Conservation (phyloP, 768 basidiomycete species). For the Boletus insuetus region DNA sequence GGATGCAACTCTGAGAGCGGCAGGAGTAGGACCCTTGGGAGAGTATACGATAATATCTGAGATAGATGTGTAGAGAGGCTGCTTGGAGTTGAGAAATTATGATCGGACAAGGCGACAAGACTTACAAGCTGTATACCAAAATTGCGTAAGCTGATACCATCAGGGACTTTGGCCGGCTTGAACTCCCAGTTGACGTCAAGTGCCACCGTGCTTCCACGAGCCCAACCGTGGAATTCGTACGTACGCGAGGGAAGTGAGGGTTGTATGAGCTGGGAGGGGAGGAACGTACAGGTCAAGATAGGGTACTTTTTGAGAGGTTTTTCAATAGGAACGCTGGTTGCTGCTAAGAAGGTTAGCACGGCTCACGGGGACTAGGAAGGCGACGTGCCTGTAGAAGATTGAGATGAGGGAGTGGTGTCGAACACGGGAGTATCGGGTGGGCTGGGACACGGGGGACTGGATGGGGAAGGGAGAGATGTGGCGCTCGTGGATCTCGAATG, state of each 20-base stretch:
- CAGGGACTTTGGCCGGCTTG: conserved; percentile 67
- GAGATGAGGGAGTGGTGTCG: conserved; percentile 1
- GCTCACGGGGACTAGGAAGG: not conserved
- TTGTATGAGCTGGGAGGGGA: conserved; percentile 44
- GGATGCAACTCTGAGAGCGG: conserved; percentile 60
- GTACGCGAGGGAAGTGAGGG: conserved; percentile 20
- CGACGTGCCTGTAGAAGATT: conserved; percentile 2
- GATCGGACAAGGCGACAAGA: conserved; percentile 16
- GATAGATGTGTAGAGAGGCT: conserved; percentile 86
- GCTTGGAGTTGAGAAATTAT: conserved; percentile 4
- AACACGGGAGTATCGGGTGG: not conserved
- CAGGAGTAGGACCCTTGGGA: conserved; percentile 54
- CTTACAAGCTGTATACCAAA: conserved; percentile 87
- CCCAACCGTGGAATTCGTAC: conserved; percentile 21
- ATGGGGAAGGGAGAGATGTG: conserved; percentile 30
- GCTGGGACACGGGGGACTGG: conserved; percentile 10
- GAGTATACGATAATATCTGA: conserved; percentile 90
- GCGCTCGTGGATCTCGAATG: conserved; percentile 24
- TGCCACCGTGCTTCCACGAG: conserved; percentile 10
- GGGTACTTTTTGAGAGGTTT: conserved; percentile 25
- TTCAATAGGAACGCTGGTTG: conserved; percentile 1
- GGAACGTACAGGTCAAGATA: conserved; percentile 50
- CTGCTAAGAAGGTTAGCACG: conserved; percentile 9
- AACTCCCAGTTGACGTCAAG: conserved; percentile 55
- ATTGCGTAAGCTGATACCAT: conserved; percentile 81